These are phyloP conservation scores for Penicillium sp. DNA, from an alignment of 2,329 filamentous ascomycete species.

Conservation along the genomic window DNA sequence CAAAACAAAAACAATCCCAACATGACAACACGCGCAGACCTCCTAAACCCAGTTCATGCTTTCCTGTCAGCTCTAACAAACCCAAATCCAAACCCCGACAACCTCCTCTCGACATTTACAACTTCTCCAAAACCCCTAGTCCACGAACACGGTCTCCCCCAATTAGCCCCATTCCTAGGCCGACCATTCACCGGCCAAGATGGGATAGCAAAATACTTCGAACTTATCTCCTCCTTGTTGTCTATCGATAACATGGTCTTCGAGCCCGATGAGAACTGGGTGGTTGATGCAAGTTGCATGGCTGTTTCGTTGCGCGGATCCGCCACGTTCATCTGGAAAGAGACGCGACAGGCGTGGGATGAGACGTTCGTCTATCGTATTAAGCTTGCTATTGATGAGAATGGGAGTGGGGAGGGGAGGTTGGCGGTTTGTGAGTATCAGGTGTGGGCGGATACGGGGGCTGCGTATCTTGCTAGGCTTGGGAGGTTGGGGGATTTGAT, in stretches of 20 bases:
- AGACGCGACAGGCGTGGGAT: conserved; percentile 41
- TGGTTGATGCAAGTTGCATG: conserved; percentile 37
- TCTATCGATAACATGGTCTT: conserved; percentile 41
- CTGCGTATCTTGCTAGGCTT: conserved; percentile 42
- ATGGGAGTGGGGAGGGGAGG: neutral
- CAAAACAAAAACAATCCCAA: neutral
- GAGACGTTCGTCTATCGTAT: conserved; percentile 45
- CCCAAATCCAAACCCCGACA: conserved; percentile 20
- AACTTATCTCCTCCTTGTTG: conserved; percentile 32
- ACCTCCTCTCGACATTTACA: conserved; percentile 40
- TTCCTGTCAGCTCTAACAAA: conserved; percentile 36
- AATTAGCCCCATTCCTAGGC: conserved; percentile 46
- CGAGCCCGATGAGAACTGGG: conserved; percentile 36
- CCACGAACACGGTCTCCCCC: conserved; percentile 43
- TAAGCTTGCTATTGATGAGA: conserved; percentile 33
- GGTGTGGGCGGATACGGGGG: conserved; percentile 48
- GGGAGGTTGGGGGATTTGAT: conserved; percentile 21
- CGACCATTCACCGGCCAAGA: conserved; percentile 40
- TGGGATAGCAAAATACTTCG: conserved; percentile 41
- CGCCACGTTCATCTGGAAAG: conserved; percentile 37
- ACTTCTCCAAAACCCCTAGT: conserved; percentile 25
- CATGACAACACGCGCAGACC: conserved; percentile 18
- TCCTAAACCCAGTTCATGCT: conserved; percentile 28
- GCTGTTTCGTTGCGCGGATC: conserved; percentile 37
- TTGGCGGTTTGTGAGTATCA: conserved; percentile 43